These are phyloP conservation scores for Neonectria faginata DNA, from an alignment of 2,329 filamentous ascomycete species.

Conservation along the genomic window DNA sequence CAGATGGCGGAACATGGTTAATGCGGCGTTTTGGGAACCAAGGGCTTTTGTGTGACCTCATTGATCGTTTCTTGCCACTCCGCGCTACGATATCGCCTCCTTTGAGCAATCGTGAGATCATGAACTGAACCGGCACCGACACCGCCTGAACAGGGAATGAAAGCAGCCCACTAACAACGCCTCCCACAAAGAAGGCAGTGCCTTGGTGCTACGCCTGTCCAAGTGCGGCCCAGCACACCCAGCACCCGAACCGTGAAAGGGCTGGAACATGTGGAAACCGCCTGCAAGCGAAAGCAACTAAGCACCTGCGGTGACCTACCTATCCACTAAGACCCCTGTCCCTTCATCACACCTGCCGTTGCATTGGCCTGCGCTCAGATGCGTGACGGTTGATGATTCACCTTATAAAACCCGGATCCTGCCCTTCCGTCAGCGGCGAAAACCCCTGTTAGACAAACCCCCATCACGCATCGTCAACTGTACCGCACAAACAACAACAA, in stretches of 20 bases:
- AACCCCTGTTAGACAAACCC: constrained; percentile 7
- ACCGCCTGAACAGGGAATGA: background rate
- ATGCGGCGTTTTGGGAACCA: background rate
- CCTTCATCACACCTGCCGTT: background rate
- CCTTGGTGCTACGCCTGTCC: background rate
- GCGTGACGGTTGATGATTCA: background rate
- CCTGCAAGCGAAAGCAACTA: background rate
- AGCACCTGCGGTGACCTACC: background rate
- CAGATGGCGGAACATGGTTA: background rate
- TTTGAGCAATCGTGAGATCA: background rate
- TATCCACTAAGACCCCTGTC: background rate
- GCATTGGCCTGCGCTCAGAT: background rate
- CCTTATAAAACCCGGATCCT: constrained; percentile 5
- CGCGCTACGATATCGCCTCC: background rate
- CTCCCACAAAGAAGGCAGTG: background rate
- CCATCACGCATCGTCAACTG: background rate
- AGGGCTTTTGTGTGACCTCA: background rate
- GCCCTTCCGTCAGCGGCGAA: constrained; percentile 11
- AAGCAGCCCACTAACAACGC: background rate
- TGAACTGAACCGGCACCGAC: background rate
- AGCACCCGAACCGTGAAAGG: too few relatives aligned
- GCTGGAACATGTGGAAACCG: background rate
- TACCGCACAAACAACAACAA: background rate
- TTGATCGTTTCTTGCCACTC: background rate
- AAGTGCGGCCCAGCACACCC: background rate